Conservation (phyloP, 2,329 filamentous ascomycete genomes). For the Colletotrichum noveboracense region DNA sequence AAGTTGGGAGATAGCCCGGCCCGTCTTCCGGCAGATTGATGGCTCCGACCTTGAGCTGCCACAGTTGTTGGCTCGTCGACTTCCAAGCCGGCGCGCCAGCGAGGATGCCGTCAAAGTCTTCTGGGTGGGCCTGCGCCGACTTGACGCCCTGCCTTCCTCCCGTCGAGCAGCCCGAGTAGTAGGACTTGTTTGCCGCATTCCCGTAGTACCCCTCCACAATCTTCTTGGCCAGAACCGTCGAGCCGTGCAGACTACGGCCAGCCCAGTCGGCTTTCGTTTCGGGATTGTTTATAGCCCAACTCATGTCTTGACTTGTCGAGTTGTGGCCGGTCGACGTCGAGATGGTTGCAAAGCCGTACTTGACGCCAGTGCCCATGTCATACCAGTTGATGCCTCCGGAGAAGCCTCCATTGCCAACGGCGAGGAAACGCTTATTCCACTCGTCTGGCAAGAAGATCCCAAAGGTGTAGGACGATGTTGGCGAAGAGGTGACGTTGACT, state of each 20-base stretch:
- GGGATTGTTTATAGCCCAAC: constrained; percentile 43
- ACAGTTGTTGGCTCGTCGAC: constrained; percentile 33
- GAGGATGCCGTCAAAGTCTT: constrained; percentile 60
- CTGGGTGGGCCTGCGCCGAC: constrained; percentile 42
- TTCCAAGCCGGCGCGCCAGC: constrained; percentile 51
- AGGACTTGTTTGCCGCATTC: constrained; percentile 42
- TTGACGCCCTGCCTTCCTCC: constrained; percentile 59
- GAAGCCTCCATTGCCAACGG: constrained; percentile 34
- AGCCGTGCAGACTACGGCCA: constrained; percentile 49
- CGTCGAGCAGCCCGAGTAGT: constrained; percentile 58
- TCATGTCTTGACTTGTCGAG: constrained; percentile 31
- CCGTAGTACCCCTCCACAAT: constrained; percentile 49
- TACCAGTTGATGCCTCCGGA: constrained; percentile 12
- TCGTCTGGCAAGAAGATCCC: constrained; percentile 34
- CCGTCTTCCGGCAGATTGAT: constrained; percentile 50
- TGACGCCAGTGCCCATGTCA: constrained; percentile 29
- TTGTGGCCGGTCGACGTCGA: constrained; percentile 51
- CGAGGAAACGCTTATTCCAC: constrained; percentile 37
- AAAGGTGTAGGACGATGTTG: constrained; percentile 32
- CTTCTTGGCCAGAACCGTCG: constrained; percentile 51
- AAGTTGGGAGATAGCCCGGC: constrained; percentile 28
- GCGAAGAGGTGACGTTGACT: constrained; percentile 28
- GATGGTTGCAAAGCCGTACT: constrained; percentile 47
- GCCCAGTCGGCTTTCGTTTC: constrained; percentile 43
- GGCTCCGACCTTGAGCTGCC: constrained; percentile 46